These are phyloP conservation scores for Eremothecium cymbalariae DNA, from an alignment of 1,139 yeast genomes.

Conservation along the genomic window DNA sequence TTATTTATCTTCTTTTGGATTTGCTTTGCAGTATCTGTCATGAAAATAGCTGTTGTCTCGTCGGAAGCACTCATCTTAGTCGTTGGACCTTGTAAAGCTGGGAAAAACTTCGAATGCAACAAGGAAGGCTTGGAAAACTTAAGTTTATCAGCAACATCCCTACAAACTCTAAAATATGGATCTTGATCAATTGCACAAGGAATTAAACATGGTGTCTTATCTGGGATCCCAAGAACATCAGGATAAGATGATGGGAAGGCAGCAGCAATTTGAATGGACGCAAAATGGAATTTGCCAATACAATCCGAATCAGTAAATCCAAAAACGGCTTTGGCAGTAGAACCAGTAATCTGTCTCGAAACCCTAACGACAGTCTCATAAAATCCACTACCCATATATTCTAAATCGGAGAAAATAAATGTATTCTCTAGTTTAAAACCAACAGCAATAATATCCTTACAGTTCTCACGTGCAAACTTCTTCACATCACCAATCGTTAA, in stretches of 20 bases:
- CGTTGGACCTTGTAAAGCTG: constrained; percentile 93
- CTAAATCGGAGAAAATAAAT: constrained; percentile 84
- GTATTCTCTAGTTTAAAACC: constrained; percentile 95
- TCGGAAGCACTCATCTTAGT: constrained; percentile 97
- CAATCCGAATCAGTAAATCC: constrained; percentile 94
- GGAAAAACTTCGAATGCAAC: constrained; percentile 93
- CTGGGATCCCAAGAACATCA: constrained; percentile 74
- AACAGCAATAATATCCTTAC: constrained; percentile 87
- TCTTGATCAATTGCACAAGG: constrained; percentile 99
- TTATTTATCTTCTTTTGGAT: constrained; percentile 92
- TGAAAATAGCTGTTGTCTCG: constrained; percentile 73
- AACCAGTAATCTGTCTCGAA: constrained; percentile 92
- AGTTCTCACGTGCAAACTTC: constrained; percentile 67
- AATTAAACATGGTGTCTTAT: constrained; percentile 88
- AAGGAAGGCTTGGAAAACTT: constrained; percentile 86
- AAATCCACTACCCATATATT: constrained; percentile 88
- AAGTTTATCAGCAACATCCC: constrained; percentile 94
- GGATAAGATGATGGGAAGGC: constrained; percentile 97
- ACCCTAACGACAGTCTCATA: constrained; percentile 90
- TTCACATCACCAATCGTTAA: constrained; percentile 85
- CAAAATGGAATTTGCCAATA: constrained; percentile 92
- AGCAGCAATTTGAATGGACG: constrained; percentile 91
- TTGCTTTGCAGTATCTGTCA: constrained; percentile 91
- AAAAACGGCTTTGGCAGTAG: constrained; percentile 95
- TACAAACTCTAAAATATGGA: constrained; percentile 94